phyloP scores from a whole-genome alignment of 306 rosid genomes.

The Begonia loranthoides region DNA sequence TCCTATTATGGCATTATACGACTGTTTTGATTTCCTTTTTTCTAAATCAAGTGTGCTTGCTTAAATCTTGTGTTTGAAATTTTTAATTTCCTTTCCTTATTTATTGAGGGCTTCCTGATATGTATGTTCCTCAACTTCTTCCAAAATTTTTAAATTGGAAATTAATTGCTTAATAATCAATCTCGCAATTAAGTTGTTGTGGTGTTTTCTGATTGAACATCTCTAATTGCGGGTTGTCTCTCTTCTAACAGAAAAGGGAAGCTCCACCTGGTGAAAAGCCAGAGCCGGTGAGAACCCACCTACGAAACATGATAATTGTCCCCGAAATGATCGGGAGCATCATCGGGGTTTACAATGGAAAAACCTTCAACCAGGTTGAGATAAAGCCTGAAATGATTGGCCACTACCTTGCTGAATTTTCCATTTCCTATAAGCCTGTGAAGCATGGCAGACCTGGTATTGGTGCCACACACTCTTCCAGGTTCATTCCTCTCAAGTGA shows the following conservation, averaged over 20 bases:
- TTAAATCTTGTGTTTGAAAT: too few species aligned
- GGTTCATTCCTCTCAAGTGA: conserved; percentile 96
- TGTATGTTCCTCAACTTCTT: too few species aligned
- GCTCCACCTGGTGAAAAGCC: conserved; percentile 90
- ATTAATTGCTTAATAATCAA: too few species aligned
- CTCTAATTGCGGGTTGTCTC: background rate
- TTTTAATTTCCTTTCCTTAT: too few species aligned
- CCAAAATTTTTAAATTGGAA: too few species aligned
- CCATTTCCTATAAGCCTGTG: conserved; percentile 85
- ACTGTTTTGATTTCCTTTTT: too few species aligned
- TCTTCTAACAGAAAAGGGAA: conserved; percentile 49
- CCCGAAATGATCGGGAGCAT: conserved; percentile 83
- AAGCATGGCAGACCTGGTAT: conserved; percentile 98
- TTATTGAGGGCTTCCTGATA: too few species aligned
- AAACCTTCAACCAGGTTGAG: conserved; percentile 82
- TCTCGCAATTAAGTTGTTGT: too few species aligned
- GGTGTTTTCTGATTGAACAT: too few species aligned
- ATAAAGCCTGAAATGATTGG: conserved; percentile 85
- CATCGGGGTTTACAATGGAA: conserved; percentile 71
- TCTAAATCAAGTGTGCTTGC: too few species aligned
- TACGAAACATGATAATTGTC: conserved; percentile 70
- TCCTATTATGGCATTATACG: too few species aligned
- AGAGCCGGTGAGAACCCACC: conserved; percentile 79
- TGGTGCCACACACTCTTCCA: conserved; percentile 95
- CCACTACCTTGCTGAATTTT: conserved; percentile 80